Base-by-base conservation (phyloP, 495 filamentous ascomycete species). In the Penicillium verhagenii region DNA sequence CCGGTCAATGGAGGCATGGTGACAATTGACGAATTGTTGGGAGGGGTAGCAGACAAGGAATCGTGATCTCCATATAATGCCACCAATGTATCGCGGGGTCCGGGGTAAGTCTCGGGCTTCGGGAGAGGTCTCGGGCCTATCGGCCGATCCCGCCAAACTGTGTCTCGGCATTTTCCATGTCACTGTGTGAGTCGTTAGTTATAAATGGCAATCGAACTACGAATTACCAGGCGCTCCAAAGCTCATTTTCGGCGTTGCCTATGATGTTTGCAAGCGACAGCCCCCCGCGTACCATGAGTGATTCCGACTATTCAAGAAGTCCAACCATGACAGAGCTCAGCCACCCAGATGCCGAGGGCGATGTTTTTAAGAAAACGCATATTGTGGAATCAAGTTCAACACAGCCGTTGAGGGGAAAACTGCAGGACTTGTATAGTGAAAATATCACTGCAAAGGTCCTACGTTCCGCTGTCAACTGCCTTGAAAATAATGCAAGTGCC, bases 381-480 rank as follows among this genome's bases (percentile, higher is more conserved):
- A 10, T 20, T n/a, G 24, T 38, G 11, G 13, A 25, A 19, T 4
- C 6, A 11, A 14, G 11, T 24, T 4, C 23, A 6, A 9, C 48
- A 5, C 42, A 38, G 33, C 21, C 45, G 21, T 50, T 45, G 26
- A n/a, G 28, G 23, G 50, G 5, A 45, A 11, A 2, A 3, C 18
- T 70, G 6, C 37, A 31, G 4, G 65, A 66, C 25, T 57, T 71
- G 2, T 71, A 60, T 45, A 47, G 51, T 14, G 61, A 69, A 25
- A 64, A 66, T 35, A 57, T 68, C 10, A 29, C 61, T 8, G 64
- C 66, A 3, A 72, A 68, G 54, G 64, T 69, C 54, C 56, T 62
- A 26, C 52, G 64, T 26, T 50, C 59, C 6, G 69, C 69, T 53
- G 20, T 24, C 25, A 51, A 40, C 23, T 33, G 40, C 37, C 13